phyloP scores from a whole-genome alignment of 2,329 filamentous ascomycete species.

The Ophiostoma tasmaniense region DNA sequence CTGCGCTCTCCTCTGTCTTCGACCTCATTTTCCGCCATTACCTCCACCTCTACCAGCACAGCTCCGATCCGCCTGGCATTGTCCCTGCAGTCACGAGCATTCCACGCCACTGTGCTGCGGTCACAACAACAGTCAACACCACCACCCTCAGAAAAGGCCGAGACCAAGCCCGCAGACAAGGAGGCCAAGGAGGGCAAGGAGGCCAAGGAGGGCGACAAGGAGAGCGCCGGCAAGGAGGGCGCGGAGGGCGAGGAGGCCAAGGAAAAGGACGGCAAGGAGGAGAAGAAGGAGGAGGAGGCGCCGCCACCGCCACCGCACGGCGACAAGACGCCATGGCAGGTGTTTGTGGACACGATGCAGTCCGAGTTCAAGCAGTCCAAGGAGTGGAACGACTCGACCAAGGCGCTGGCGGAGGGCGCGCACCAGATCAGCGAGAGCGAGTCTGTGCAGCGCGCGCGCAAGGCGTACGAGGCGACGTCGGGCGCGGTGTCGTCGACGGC shows the following conservation, averaged over 20 bases:
- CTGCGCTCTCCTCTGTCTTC: slow-evolving; percentile 25
- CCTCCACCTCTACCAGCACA: slow-evolving; percentile 33
- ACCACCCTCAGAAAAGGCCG: slow-evolving; percentile 15
- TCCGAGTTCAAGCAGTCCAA: slow-evolving; percentile 93
- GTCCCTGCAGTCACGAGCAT: slow-evolving; percentile 27
- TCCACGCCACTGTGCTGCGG: slow-evolving; percentile 27
- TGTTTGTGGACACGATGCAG: slow-evolving; percentile 94
- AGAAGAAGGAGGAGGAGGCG: slow-evolving; percentile 48
- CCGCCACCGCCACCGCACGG: slow-evolving; percentile 92
- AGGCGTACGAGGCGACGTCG: slow-evolving; percentile 80
- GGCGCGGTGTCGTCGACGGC: slow-evolving; percentile 74
- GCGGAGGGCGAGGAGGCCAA: slow-evolving; percentile 37
- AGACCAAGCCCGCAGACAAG: slow-evolving; percentile 26
- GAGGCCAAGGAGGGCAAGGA: slow-evolving; percentile 39
- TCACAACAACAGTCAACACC: slow-evolving; percentile 23
- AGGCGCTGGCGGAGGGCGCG: slow-evolving; percentile 80
- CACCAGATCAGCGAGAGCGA: slow-evolving; percentile 92
- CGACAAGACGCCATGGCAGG: slow-evolving; percentile 97
- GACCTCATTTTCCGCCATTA: slow-evolving; percentile 22
- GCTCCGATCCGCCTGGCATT: slow-evolving; percentile 30
- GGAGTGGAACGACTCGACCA: slow-evolving; percentile 98
- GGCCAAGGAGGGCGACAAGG: slow-evolving; percentile 27
- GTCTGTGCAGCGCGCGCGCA: slow-evolving; percentile 73
- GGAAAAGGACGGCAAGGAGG: slow-evolving; percentile 40
- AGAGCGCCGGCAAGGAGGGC: slow-evolving; percentile 25